phyloP scores from a whole-genome alignment of 805 yeast species.

The Kodamaea kaohsiungensis region DNA sequence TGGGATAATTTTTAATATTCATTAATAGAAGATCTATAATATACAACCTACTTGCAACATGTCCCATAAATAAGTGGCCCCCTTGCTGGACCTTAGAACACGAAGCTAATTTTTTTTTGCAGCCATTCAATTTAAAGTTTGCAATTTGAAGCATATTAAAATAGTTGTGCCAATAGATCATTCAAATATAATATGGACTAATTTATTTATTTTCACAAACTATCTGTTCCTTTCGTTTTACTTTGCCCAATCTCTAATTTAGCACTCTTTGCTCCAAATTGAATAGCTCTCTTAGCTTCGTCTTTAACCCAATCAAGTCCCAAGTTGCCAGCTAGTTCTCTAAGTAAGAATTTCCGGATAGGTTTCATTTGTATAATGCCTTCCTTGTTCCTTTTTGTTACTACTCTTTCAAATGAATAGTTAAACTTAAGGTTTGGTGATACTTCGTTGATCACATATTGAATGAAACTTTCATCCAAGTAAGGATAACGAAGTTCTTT shows the following conservation, averaged over 20 bases:
- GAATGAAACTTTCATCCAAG: constrained; percentile 62
- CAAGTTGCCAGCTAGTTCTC: constrained; percentile 58
- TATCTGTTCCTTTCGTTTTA: constrained; percentile 74
- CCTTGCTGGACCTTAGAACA: no score
- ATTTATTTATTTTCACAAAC: no score
- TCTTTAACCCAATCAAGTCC: constrained; percentile 56
- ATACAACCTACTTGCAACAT: no score
- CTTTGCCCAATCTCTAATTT: constrained; percentile 84
- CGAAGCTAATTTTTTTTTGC: no score
- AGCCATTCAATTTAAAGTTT: no score
- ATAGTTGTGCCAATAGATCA: no score
- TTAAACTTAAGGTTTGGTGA: constrained; percentile 50
- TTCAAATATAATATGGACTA: no score
- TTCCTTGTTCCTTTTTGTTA: constrained; percentile 28
- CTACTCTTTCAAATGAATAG: constrained; percentile 26
- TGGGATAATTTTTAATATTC: neutral
- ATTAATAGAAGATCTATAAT: no score
- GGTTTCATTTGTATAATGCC: constrained; percentile 24
- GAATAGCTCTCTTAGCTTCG: constrained; percentile 92
- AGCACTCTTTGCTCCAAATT: constrained; percentile 94
- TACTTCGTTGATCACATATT: constrained; percentile 45
- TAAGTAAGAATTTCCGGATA: constrained; percentile 54
- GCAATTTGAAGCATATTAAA: no score
- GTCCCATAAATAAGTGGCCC: no score
- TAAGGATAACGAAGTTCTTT: constrained; percentile 89